Evolutionary conservation across 2,329 filamentous ascomycete species (phyloP), one percentile per base, ranked within the genome.

Genomic region (Stagonosporopsis vannaccii): DNA sequence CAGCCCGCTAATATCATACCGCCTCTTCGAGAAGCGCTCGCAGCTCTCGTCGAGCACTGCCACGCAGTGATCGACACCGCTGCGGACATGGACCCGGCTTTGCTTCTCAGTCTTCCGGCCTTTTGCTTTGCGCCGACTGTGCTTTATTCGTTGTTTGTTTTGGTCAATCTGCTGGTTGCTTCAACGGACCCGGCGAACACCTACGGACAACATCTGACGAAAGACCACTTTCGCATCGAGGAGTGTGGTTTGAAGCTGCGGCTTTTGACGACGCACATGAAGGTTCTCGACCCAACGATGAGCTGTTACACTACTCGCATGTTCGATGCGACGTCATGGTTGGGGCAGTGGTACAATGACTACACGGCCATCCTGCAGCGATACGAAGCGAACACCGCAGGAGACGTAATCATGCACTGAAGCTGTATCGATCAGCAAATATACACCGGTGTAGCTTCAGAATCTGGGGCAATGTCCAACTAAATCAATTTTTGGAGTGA

Each of bases 271-370:
- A 39, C 40, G n/a, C 32, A 37, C 7, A 50, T 69, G 33, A 67
- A 54, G 39, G 35, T 22, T 28, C 33, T 67, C 6, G 68, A 70
- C 53, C 66, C 68, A 1, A 68, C 62, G 3, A 41, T 70, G 54
- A 69, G 63, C 56, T 67, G 61, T 33, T 69, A 45, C 17, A 67
- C 68, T 8, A 69, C 65, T 17, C 65, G 65, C n/a, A 50, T 70
- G 56, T 54, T 70, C 22, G 66, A 70, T 32, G 68, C 68, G 41
- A 66, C 66, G n/a, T 47, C 58, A 13, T 70, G 66, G 68, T 43
- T 70, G 46, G 65, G 64, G 54, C 53, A 64, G 17, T 70, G 68
- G 68, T 64, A 68, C 23, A 60, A 61, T 11, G 64, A 70, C 37
- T 70, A 67, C 30, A 59, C 37, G 23, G 55, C 58, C 12, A 69